Base-by-base conservation (phyloP, 352 stramenopile genomes). In the Phytophthora macrochlamydospora region DNA sequence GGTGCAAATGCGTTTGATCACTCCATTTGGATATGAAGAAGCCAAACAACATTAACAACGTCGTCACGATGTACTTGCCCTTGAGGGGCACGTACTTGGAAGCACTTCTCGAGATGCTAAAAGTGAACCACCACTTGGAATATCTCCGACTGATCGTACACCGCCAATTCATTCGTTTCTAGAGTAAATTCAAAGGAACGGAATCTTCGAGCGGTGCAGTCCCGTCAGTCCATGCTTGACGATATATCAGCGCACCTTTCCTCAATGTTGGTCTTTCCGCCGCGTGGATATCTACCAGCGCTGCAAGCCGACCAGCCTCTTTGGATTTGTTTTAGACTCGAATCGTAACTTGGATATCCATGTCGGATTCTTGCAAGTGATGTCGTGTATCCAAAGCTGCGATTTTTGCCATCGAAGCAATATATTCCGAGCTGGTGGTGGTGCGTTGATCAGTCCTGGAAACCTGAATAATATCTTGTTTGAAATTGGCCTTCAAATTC, bases 91-190 rank as follows among this genome's bases (percentile, higher is more conserved):
- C 35, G 35, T 6, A 40, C 35, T 40, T 40, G 9, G 1, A 66
- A 18, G 40, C 31, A 5, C 50, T 65, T 42, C 9, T 65, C 18
- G 13, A 65, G 6, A 59, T 65, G 58, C 32, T 65, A 6, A 24
- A n/a, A 30, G 30, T 65, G 18, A 65, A 65, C 42, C 58, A 59
- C 44, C 58, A n/a, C 13, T 35, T 66, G 3, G 59, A 55, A 18
- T 54, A 51, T 40, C 43, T 60, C 7, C 50, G 59, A 30, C 13
- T 67, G 4, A 56, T 45, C 31, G 51, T 24, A 24, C 18, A 24
- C 18, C 18, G 18, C 18, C 18, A 24, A 24, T 24, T 24, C 18
- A 24, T 0, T 24, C 0, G 18, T 24, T 24, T 24, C 18, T 0
- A 24, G 18, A 24, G 18, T 24, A 24, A 24, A 24, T 24, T 24